These are phyloP conservation scores for Auriscalpium microsporum DNA, from an alignment of 768 basidiomycete genomes.

Conservation along the genomic window DNA sequence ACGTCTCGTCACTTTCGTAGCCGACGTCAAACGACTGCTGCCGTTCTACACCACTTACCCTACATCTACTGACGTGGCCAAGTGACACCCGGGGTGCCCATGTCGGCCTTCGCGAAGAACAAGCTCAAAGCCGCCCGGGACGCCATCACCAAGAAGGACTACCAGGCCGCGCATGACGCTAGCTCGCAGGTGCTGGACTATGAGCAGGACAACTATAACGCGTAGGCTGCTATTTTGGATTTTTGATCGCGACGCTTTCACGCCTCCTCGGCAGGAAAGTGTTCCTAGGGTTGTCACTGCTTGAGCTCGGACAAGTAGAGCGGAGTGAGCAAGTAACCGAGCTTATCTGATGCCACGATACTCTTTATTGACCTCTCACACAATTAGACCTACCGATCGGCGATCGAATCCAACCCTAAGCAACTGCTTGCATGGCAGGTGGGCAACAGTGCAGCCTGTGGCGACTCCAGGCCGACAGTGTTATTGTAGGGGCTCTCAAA, in stretches of 20 bases:
- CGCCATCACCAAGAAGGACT: slow-evolving; percentile 69
- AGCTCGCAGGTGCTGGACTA: slow-evolving; percentile 58
- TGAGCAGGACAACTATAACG: slow-evolving; percentile 81
- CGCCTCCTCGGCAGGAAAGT: slow-evolving; percentile 49
- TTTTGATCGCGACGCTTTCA: background rate
- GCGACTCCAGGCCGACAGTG: background rate
- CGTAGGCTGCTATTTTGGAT: slow-evolving; percentile 41
- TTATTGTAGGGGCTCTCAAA: slow-evolving; percentile 54
- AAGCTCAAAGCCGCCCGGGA: slow-evolving; percentile 80
- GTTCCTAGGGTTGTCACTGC: slow-evolving; percentile 71
- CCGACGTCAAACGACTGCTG: too few species aligned
- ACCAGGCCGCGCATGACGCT: slow-evolving; percentile 54
- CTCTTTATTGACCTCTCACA: slow-evolving; percentile 14
- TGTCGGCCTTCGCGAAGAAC: slow-evolving; percentile 42
- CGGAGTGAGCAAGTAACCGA: slow-evolving; percentile 79
- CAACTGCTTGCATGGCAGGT: slow-evolving; percentile 85
- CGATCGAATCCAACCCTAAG: slow-evolving; percentile 57
- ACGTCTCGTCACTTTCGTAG: too few species aligned
- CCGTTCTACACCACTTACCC: too few species aligned
- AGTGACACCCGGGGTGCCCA: background rate
- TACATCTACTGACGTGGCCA: too few species aligned
- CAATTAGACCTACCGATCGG: slow-evolving; percentile 70
- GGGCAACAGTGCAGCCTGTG: slow-evolving; percentile 8
- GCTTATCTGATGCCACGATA: slow-evolving; percentile 1
- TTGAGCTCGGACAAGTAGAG: slow-evolving; percentile 63